Evolutionary conservation across 352 stramenopile species (phyloP).

Genomic region (Plasmopara viticola): DNA sequence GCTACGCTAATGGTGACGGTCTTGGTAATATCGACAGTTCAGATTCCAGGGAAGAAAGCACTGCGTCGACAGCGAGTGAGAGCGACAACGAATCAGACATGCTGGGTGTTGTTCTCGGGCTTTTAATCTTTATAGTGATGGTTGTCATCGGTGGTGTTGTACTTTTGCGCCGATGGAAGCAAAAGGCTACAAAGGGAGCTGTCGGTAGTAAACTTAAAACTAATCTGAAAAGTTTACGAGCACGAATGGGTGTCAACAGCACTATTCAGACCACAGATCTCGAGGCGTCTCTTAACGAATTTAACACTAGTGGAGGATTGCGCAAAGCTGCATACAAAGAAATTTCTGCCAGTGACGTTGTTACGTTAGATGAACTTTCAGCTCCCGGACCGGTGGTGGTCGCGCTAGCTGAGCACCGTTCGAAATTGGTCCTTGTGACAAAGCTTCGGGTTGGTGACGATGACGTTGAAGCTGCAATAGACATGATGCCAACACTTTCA

Average conservation of each 20-base stretch:
- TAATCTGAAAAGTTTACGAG: conserved; percentile 30
- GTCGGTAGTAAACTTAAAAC: conserved; percentile 38
- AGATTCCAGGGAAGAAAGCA: conserved; percentile 24
- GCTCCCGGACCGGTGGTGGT: conserved; percentile 42
- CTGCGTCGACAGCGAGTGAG: conserved; percentile 22
- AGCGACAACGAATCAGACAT: conserved; percentile 19
- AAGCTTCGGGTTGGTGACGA: conserved; percentile 49
- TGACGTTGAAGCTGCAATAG: conserved; percentile 45
- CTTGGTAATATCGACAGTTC: conserved; percentile 35
- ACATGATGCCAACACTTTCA: conserved; percentile 49
- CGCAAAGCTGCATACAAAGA: conserved; percentile 57
- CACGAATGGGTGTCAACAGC: conserved; percentile 17
- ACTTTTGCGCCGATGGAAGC: conserved; percentile 52
- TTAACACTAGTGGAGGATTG: conserved; percentile 30
- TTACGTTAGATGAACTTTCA: conserved; percentile 35
- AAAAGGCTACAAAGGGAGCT: conserved; percentile 29
- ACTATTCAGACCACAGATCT: conserved; percentile 24
- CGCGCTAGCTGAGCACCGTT: conserved; percentile 37
- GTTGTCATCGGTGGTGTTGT: conserved; percentile 49
- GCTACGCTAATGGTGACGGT: conserved; percentile 37
- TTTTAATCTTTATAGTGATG: conserved; percentile 35
- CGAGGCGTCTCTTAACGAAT: conserved; percentile 35
- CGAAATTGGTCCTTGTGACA: conserved; percentile 49
- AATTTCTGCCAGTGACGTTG: conserved; percentile 36
- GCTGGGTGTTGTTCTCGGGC: conserved; percentile 36